A percentile compares a stretch with the other conserved stretches of the same genome.
These are phyloP conservation scores for Ceratobasidium sp. DNA, from an alignment of 1,284 basidiomycete species.

Conservation along the genomic window DNA sequence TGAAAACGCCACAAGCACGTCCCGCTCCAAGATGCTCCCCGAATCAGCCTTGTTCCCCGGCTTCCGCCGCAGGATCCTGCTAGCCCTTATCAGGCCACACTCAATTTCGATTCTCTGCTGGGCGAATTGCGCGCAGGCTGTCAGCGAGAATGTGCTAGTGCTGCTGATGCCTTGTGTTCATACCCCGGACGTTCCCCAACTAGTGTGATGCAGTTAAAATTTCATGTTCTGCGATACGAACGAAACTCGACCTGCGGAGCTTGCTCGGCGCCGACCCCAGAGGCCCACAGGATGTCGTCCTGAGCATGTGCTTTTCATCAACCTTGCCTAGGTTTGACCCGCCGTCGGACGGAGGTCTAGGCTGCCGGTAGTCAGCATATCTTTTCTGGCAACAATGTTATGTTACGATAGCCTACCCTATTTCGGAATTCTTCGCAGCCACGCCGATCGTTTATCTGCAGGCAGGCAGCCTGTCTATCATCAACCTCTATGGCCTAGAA, in stretches of 20 bases:
- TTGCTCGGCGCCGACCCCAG: neutral
- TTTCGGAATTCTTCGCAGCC: neutral
- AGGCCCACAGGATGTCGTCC: neutral
- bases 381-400: neutral
- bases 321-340: neutral
- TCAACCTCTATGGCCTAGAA: neutral
- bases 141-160: neutral
- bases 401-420: neutral
- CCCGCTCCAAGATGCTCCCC: neutral
- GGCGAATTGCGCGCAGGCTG: neutral
- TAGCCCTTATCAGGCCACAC: neutral
- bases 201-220: neutral
- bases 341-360: constrained; percentile 17
- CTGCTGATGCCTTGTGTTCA: neutral
- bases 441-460: neutral
- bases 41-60: constrained; percentile 1
- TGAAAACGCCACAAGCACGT: neutral
- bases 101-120: neutral
- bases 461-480: neutral
- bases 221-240: neutral
- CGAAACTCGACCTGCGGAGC: neutral
- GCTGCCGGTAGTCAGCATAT: neutral
- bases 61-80: constrained; percentile 16
- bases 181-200: neutral
- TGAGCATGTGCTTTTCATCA: neutral